Base-by-base conservation (phyloP, 108 stramenopile species). In the Cyclotella kingstonii region DNA sequence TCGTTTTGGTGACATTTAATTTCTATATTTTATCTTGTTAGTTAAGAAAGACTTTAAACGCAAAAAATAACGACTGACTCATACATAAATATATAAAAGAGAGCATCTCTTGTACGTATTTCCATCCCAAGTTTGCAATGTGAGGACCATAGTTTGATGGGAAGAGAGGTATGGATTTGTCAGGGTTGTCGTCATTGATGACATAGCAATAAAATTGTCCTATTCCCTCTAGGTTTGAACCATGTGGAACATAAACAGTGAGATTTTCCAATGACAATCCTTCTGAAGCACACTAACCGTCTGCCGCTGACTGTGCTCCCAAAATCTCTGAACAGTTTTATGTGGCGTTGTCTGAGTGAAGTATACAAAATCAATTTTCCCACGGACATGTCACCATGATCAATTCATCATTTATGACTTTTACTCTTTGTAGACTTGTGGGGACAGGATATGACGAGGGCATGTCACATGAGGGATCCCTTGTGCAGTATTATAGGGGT, bases 71-170 rank as follows among this genome's bases (percentile, higher is more conserved):
- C n/a, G n/a, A n/a, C n/a, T n/a, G n/a, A n/a, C n/a, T n/a, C 31
- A 29, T 11, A 50, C 28, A 50, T 50, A 27, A 58, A 60, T 23
- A 27, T 60, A 26, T 15, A 47, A 38, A 19, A 89, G 81, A 9
- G 87, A 84, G 66, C 82, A 89, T 34, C 78, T 82, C 49, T 85
- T 85, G 78, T 88, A 88, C 36, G 70, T 79, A 42, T 54, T 75
- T 6, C 87, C 87, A 55, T 89, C 81, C 21, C 51, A 35, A 44
- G 80, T 82, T 30, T 69, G 59, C 5, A 15, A 84, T 73, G 60
- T 84, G 84, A n/a, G 80, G 83, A 5, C 87, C 87, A 17, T 71
- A 52, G 46, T 85, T 84, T 12, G 73, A 64, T 8, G 72, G 65
- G 42, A 66, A 78, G 38, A 26, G 8, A 35, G 68, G 57, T n/a